Evolutionary conservation across 2,329 filamentous ascomycete species (phyloP).

Genomic region (Aspergillus novofumigatus): DNA sequence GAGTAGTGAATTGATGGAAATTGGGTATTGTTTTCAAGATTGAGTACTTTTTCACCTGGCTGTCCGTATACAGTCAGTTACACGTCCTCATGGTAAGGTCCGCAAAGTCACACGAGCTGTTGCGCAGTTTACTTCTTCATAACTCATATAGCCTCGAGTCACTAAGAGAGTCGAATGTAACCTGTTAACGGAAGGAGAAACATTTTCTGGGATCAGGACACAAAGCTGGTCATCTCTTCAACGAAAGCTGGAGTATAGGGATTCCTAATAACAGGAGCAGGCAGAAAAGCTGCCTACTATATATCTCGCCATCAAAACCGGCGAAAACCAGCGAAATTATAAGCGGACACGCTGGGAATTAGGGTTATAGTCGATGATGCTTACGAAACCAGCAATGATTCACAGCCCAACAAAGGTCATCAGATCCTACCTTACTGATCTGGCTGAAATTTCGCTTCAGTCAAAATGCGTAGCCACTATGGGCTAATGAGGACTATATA

Average conservation of each 20-base stretch:
- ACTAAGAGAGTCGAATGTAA: background rate
- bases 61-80: background rate
- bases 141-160: background rate
- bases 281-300: too few species aligned
- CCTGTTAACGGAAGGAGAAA: too few species aligned
- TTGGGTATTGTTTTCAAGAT: background rate
- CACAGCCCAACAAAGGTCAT: background rate
- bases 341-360: too few species aligned
- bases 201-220: background rate
- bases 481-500: background rate
- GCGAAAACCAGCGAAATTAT: too few species aligned
- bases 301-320: too few species aligned
- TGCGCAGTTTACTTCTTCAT: background rate
- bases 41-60: background rate
- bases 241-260: too few species aligned
- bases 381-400: too few species aligned
- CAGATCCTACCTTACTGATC: background rate
- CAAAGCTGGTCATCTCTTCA: background rate
- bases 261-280: too few species aligned
- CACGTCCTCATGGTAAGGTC: background rate
- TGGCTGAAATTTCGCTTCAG: background rate
- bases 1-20: background rate
- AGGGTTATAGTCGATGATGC: too few species aligned
- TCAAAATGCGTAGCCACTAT: background rate
- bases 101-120: background rate